Evolutionary conservation across 78 protist species (phyloP).

Genomic region (Thecamonas trahens): DNA sequence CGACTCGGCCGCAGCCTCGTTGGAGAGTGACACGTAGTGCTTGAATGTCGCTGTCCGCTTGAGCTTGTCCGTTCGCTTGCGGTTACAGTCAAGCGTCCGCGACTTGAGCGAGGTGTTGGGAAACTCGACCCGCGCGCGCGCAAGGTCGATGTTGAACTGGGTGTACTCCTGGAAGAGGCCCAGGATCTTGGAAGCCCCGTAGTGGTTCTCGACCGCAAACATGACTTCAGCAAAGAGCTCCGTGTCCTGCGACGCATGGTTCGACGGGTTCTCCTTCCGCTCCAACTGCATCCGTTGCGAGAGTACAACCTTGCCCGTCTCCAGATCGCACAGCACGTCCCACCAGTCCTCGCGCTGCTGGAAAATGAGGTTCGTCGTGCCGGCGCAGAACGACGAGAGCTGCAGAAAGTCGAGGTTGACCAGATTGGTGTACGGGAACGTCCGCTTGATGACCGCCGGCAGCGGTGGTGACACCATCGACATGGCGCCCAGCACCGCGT

Average conservation of each 20-base stretch:
- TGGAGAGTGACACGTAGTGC: too few relatives aligned
- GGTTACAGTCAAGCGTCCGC: too few relatives aligned
- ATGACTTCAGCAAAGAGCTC: slow-evolving; percentile 51
- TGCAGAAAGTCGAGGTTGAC: slow-evolving; percentile 34
- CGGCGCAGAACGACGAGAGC: slow-evolving; percentile 7
- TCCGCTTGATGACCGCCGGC: slow-evolving; percentile 32
- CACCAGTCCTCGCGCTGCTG: slow-evolving; percentile 62
- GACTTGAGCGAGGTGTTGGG: slow-evolving; percentile 31
- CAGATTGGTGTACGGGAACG: slow-evolving; percentile 64
- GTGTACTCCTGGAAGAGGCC: slow-evolving; percentile 48
- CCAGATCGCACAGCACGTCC: slow-evolving; percentile 69
- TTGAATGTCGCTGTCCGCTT: too few relatives aligned
- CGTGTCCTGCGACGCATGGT: slow-evolving; percentile 28
- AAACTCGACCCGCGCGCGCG: slow-evolving; percentile 52
- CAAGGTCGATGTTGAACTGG: slow-evolving; percentile 45
- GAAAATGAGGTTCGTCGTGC: slow-evolving; percentile 73
- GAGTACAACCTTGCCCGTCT: slow-evolving; percentile 51
- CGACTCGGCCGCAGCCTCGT: too few relatives aligned
- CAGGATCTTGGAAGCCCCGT: slow-evolving; percentile 37
- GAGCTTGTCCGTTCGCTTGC: too few relatives aligned
- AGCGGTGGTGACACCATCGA: slow-evolving; percentile 70
- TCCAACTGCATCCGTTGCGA: neutral
- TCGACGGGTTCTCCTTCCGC: slow-evolving; percentile 12
- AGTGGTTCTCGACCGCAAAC: slow-evolving; percentile 15
- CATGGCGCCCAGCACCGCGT: slow-evolving; percentile 46